Evolutionary conservation across 352 stramenopile genomes (phyloP), one percentile per base, ranked within the genome.

Genomic region (Globisporangium echinulatum): DNA sequence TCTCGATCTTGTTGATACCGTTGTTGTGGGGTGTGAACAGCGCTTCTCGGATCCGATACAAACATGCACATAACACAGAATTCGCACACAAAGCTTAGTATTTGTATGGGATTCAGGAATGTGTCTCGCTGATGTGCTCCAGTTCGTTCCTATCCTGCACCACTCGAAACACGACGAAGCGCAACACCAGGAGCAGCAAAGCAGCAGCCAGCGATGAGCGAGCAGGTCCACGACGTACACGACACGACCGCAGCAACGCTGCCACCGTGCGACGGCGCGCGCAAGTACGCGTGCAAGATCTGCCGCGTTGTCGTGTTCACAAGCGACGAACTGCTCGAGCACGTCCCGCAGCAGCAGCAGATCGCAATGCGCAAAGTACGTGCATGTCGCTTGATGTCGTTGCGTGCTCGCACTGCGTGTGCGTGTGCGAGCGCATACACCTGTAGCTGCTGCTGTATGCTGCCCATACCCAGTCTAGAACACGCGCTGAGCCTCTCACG

Each of bases 231-330:
- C 57, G 40, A 62, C 42, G 57, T 62, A 40, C 9, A 62, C n/a
- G 40, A 56, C 49, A 38, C 38, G 9, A 43, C 50, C 15, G 14
- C 57, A 5, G 25, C 49, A 15, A 19, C 33, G 49, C 51, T 52
- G 40, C 49, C 44, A 15, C 53, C 52, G 39, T 56, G 47, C 42
- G 42, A 62, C 48, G 48, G 49, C 8, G 54, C 49, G 38, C 68
- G 56, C 40, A 67, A 71, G 63, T 92, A 77, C 61, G 78, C 81
- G 49, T 92, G 82, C 69, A 86, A 81, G 57, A 75, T 86, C 56
- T 92, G 82, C 68, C 80, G 82, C 52, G 67, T 64, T 52, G 62
- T 87, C 55, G 61, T 90, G 19, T 92, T 92, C 67, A 87, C 70
- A 49, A 82, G 63, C 61, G 70, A 72, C 4, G 71, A 89, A 37